These are phyloP conservation scores for Carex arenaria DNA, from an alignment of 202 grass and related monocot genomes.

Conservation along the genomic window DNA sequence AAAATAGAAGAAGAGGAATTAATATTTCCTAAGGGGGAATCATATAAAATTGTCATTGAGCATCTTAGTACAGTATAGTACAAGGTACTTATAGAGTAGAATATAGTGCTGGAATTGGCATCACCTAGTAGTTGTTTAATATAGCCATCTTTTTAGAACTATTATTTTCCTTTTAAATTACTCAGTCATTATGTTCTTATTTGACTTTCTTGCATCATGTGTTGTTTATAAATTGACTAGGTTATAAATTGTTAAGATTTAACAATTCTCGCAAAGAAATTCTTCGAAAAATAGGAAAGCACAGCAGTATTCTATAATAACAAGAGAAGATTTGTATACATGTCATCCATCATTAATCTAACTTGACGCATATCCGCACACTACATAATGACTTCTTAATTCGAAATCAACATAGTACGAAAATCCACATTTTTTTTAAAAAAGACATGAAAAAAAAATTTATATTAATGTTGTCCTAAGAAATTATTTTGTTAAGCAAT, in stretches of 20 bases:
- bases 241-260: background rate
- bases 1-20: background rate
- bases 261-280: background rate
- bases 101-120: background rate
- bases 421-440: background rate
- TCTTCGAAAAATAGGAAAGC: background rate
- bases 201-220: constrained; percentile 2
- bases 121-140: background rate
- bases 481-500: background rate
- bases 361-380: background rate
- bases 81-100: background rate
- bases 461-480: background rate
- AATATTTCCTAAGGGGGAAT: background rate
- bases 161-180: background rate
- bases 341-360: background rate
- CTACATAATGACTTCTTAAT: background rate
- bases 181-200: background rate
- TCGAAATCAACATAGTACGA: background rate
- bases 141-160: background rate
- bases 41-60: background rate
- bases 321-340: background rate
- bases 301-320: background rate
- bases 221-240: background rate
- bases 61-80: background rate
- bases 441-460: background rate